These are phyloP conservation scores for Xerocomellus amylosporus DNA, from an alignment of 768 basidiomycete species.

Conservation along the genomic window DNA sequence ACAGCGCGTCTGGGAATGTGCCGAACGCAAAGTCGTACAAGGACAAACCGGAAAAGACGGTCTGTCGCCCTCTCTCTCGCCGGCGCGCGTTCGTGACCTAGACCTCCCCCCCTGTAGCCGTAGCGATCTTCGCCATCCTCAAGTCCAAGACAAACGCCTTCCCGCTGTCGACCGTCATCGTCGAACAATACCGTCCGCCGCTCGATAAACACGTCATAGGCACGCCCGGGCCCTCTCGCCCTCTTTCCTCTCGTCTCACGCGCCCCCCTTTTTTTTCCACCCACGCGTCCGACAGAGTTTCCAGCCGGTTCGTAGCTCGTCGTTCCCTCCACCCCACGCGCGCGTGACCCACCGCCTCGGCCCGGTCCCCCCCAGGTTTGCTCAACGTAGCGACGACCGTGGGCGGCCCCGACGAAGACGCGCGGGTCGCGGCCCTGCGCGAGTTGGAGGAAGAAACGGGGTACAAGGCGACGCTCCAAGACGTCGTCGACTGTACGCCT, in stretches of 20 bases:
- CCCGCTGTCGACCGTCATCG: constrained; percentile 73
- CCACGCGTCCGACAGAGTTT: constrained; percentile 39
- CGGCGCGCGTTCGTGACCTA: neutral
- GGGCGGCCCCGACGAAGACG: constrained; percentile 48
- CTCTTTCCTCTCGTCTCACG: neutral
- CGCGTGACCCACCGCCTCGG: neutral
- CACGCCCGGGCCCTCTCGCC: constrained; percentile 22
- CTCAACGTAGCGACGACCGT: constrained; percentile 61
- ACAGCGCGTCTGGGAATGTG: constrained; percentile 87
- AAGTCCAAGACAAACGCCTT: constrained; percentile 71
- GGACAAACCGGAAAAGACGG: constrained; percentile 79
- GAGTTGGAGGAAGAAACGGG: constrained; percentile 96
- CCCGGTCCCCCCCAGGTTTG: constrained; percentile 47
- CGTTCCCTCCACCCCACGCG: constrained; percentile 16
- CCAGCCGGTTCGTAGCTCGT: constrained; percentile 47
- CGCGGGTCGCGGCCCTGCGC: constrained; percentile 77
- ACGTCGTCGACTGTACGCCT: constrained; percentile 61
- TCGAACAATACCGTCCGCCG: constrained; percentile 92
- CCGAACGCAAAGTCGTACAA: constrained; percentile 81
- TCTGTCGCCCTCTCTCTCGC: constrained; percentile 26
- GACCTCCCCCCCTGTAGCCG: constrained; percentile 47
- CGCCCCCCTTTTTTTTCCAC: too few species aligned
- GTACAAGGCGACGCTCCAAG: constrained; percentile 54
- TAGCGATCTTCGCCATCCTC: constrained; percentile 80
- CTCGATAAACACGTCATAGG: constrained; percentile 75